These are phyloP conservation scores for Podosphaera xanthii DNA, from an alignment of 2,329 filamentous ascomycete genomes.

Conservation along the genomic window DNA sequence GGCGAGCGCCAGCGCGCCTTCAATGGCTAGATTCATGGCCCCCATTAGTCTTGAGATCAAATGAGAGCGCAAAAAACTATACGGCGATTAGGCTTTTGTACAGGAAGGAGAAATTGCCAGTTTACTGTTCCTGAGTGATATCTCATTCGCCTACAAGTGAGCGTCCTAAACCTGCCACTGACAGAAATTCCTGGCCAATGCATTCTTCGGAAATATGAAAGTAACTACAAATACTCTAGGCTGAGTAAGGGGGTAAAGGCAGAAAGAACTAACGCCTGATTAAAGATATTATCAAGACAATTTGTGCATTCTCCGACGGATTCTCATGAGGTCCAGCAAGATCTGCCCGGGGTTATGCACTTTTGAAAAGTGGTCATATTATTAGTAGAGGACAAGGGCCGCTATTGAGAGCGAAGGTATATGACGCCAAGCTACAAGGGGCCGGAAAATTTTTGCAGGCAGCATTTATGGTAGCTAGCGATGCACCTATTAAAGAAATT, in stretches of 20 bases:
- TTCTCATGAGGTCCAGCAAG: not conserved
- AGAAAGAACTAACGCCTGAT: not conserved
- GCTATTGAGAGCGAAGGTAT: no score
- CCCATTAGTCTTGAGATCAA: not conserved
- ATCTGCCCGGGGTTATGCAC: no score
- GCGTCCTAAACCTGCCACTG: not conserved
- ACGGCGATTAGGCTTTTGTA: not conserved
- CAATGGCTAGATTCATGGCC: not conserved
- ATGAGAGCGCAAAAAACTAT: not conserved
- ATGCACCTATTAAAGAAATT: no score
- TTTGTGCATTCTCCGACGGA: not conserved
- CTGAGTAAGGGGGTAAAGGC: not conserved
- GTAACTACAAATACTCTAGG: not conserved
- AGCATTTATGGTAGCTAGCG: no score
- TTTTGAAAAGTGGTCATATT: no score
- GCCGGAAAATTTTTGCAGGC: no score
- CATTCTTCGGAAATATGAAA: not conserved
- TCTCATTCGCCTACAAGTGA: not conserved
- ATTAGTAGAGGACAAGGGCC: no score
- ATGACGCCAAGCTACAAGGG: no score
- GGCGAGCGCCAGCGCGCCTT: not conserved
- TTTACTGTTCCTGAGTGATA: not conserved
- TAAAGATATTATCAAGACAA: not conserved
- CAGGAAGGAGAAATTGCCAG: not conserved
- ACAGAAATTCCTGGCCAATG: not conserved